These are phyloP conservation scores for Neurospora sp. DNA, from an alignment of 495 filamentous ascomycete species.

Conservation along the genomic window DNA sequence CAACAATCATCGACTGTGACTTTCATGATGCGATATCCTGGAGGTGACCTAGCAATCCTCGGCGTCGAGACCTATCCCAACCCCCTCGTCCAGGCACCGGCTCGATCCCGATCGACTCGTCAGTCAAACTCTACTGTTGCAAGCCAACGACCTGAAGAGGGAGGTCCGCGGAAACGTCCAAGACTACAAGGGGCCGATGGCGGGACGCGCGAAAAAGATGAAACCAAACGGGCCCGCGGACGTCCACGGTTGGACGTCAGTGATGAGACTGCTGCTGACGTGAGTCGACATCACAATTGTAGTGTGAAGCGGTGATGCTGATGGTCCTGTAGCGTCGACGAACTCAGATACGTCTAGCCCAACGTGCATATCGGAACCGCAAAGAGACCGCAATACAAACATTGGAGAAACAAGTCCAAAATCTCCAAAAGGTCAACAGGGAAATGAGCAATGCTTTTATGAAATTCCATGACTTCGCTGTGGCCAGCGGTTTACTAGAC, in stretches of 20 bases:
- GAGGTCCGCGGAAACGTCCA: slow-evolving; percentile 21
- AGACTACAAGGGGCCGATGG: slow-evolving; percentile 10
- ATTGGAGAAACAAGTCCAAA: slow-evolving; percentile 54
- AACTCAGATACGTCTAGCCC: slow-evolving; percentile 80
- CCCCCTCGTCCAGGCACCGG: slow-evolving; percentile 7
- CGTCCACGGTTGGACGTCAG: slow-evolving; percentile 60
- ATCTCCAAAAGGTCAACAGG: slow-evolving; percentile 55
- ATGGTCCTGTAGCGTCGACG: slow-evolving; percentile 52
- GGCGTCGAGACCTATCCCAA: slow-evolving; percentile 38
- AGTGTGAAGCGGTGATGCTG: slow-evolving; percentile 8
- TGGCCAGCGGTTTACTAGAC: slow-evolving; percentile 39
- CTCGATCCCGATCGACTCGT: neutral
- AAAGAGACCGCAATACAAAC: slow-evolving; percentile 75
- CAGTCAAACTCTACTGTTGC: neutral
- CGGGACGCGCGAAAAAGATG: slow-evolving; percentile 21
- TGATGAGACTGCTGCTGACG: slow-evolving; percentile 51
- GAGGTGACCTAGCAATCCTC: slow-evolving; percentile 34
- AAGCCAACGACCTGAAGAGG: slow-evolving; percentile 4
- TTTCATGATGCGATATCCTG: slow-evolving; percentile 23
- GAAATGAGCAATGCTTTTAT: slow-evolving; percentile 67
- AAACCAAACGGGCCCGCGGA: slow-evolving; percentile 47
- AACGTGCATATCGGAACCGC: slow-evolving; percentile 73
- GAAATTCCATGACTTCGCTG: slow-evolving; percentile 52
- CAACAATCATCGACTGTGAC: neutral
- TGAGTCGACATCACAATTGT: slow-evolving; percentile 21